Percentiles rank a stretch among this genome's conserved stretches.
phyloP scores from a whole-genome alignment of 2,329 filamentous ascomycete species.

The Sporothrix sp. region DNA sequence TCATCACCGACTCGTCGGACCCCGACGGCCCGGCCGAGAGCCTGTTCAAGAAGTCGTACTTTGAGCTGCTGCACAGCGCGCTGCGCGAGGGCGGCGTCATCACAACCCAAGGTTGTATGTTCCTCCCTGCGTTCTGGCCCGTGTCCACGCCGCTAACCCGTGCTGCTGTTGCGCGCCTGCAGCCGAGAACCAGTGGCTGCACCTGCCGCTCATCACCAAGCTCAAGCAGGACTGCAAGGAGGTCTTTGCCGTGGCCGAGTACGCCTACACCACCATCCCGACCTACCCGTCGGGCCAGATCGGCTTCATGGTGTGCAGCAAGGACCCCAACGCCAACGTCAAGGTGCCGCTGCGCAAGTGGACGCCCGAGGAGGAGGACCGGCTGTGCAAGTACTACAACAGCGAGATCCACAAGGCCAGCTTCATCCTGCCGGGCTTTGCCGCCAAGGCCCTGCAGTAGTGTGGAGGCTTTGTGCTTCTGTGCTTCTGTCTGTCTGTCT shows the following conservation, averaged over 20 bases:
- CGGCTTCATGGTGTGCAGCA: slow-evolving; percentile 99
- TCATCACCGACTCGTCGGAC: slow-evolving; percentile 98
- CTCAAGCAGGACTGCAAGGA: slow-evolving; percentile 95
- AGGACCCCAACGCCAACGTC: slow-evolving; percentile 77
- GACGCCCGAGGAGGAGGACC: slow-evolving; percentile 79
- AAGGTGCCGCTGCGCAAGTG: slow-evolving; percentile 75
- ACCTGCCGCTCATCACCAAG: slow-evolving; percentile 84
- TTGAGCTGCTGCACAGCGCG: slow-evolving; percentile 82
- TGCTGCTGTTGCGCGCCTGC: slow-evolving; percentile 16
- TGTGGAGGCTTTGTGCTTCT: too few relatives aligned
- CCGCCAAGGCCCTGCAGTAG: slow-evolving; percentile 64
- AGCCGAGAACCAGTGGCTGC: slow-evolving; percentile 99
- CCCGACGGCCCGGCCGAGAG: slow-evolving; percentile 93
- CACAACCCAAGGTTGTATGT: slow-evolving; percentile 99
- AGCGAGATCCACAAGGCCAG: slow-evolving; percentile 89
- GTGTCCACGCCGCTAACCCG: slow-evolving; percentile 4
- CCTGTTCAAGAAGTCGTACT: slow-evolving; percentile 98
- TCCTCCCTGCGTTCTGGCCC: slow-evolving; percentile 27
- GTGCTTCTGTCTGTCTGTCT: too few relatives aligned
- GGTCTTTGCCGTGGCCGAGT: slow-evolving; percentile 96
- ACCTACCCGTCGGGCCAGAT: slow-evolving; percentile 99
- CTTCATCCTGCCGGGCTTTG: slow-evolving; percentile 90
- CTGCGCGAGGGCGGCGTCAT: slow-evolving; percentile 94
- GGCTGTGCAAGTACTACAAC: slow-evolving; percentile 95
- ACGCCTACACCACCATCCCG: slow-evolving; percentile 97